phyloP scores from a whole-genome alignment of 2,329 filamentous ascomycete genomes.

The Alternaria atra region DNA sequence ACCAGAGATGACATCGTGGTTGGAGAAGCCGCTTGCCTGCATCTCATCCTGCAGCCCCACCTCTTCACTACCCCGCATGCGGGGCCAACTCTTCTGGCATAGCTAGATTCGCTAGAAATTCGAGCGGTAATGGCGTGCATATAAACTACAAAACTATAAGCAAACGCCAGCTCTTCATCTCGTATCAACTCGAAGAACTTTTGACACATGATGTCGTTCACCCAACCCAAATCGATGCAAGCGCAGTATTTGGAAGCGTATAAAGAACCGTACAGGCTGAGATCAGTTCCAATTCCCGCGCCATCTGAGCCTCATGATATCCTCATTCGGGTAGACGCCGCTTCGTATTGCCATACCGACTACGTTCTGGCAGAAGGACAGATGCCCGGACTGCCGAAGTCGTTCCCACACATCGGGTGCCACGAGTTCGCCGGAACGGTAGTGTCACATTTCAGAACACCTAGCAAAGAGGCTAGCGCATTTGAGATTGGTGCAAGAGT shows the following conservation, averaged over 20 bases:
- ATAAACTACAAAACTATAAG: neutral
- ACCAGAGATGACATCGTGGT: neutral
- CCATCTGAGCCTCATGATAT: conserved; percentile 50
- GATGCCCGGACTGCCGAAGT: conserved; percentile 46
- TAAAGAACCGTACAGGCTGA: conserved; percentile 54
- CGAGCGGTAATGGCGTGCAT: neutral
- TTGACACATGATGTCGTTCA: conserved; percentile 21
- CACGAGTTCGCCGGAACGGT: conserved; percentile 60
- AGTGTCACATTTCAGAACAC: conserved; percentile 39
- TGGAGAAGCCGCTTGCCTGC: neutral
- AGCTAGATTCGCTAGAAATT: neutral
- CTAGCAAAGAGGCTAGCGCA: conserved; percentile 27
- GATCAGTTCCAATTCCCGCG: conserved; percentile 47
- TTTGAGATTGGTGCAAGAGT: conserved; percentile 47
- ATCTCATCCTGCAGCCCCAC: conserved; percentile 32
- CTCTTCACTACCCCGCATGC: conserved; percentile 36
- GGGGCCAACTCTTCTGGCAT: conserved; percentile 22
- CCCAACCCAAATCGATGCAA: conserved; percentile 46
- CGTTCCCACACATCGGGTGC: conserved; percentile 56
- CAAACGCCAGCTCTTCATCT: neutral
- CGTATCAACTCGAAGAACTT: neutral
- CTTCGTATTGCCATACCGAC: conserved; percentile 60
- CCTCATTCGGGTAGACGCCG: conserved; percentile 58
- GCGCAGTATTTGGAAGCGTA: conserved; percentile 55
- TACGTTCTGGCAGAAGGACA: conserved; percentile 49